Evolutionary conservation across 768 basidiomycete species (phyloP).

Genomic region (Austroboletus festivus): DNA sequence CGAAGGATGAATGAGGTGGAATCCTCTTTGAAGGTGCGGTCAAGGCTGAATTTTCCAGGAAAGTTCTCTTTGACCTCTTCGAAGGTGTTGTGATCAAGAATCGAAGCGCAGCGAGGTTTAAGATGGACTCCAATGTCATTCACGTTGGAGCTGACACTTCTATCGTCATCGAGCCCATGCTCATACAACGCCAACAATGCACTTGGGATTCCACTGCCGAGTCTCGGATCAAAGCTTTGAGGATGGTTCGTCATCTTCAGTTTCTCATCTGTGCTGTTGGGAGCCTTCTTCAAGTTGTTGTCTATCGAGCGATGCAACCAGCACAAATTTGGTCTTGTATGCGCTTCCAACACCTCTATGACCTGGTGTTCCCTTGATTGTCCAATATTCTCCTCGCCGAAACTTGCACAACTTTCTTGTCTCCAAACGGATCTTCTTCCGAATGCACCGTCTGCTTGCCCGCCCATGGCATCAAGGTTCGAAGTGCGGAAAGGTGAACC

Average conservation of each 20-base stretch:
- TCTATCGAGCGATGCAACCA: slow-evolving; percentile 14
- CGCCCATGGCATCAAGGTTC: slow-evolving; percentile 12
- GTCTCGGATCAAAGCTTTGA: slow-evolving; percentile 8
- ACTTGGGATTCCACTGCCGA: slow-evolving; percentile 58
- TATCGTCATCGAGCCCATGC: slow-evolving; percentile 29
- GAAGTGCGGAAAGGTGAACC: slow-evolving; percentile 49
- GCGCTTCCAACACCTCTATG: slow-evolving; percentile 41
- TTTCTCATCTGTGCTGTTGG: slow-evolving; percentile 1
- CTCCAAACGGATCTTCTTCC: slow-evolving; percentile 19
- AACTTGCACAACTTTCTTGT: slow-evolving; percentile 1
- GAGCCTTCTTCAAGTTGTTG: neutral
- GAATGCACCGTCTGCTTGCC: neutral
- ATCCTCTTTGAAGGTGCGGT: slow-evolving; percentile 16
- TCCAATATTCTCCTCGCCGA: slow-evolving; percentile 23
- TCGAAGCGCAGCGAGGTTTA: no score
- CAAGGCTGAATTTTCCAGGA: slow-evolving; percentile 8
- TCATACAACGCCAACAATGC: slow-evolving; percentile 61
- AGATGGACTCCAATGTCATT: no score
- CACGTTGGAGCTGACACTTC: no score
- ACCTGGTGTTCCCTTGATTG: slow-evolving; percentile 36
- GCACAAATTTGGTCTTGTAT: slow-evolving; percentile 34
- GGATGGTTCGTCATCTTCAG: slow-evolving; percentile 5
- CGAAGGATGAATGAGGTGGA: slow-evolving; percentile 29
- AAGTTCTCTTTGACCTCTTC: neutral
- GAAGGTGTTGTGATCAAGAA: no score